Conservation (phyloP, 306 rosid species). For the Senna siamea region DNA sequence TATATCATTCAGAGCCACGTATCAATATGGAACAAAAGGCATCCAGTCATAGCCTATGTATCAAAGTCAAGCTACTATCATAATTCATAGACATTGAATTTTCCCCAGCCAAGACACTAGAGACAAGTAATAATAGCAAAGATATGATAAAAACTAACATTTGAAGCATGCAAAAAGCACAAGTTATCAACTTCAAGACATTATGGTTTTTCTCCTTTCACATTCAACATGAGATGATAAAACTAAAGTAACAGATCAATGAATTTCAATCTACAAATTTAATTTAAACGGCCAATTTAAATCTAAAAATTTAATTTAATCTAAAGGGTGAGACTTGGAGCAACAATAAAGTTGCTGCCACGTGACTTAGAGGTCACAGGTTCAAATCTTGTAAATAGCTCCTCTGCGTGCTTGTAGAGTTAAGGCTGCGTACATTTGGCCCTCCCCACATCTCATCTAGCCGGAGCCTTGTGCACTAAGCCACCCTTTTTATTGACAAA, state of each 20-base stretch:
- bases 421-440: too few relatives aligned
- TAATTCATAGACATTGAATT: background rate
- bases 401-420: too few relatives aligned
- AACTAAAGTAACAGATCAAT: background rate
- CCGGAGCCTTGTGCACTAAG: too few relatives aligned
- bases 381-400: too few relatives aligned
- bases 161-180: constrained; percentile 24
- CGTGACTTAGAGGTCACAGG: too few relatives aligned
- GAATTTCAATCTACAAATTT: constrained; percentile 30
- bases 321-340: too few relatives aligned
- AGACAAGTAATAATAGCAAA: constrained; percentile 25
- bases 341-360: too few relatives aligned
- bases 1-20: constrained; percentile 29
- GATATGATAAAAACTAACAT: constrained; percentile 1
- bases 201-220: constrained; percentile 1
- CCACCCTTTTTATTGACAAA: too few relatives aligned
- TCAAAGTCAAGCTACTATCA: constrained; percentile 26
- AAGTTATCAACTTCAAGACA: constrained; percentile 24
- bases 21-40: constrained; percentile 34
- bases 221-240: constrained; percentile 9
- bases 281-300: too few relatives aligned
- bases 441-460: too few relatives aligned
- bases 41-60: constrained; percentile 27
- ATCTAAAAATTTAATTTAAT: too few relatives aligned
- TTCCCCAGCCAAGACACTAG: background rate